Evolutionary conservation across 148 eudicot genomes (phyloP).

Genomic region (Cornus florida): DNA sequence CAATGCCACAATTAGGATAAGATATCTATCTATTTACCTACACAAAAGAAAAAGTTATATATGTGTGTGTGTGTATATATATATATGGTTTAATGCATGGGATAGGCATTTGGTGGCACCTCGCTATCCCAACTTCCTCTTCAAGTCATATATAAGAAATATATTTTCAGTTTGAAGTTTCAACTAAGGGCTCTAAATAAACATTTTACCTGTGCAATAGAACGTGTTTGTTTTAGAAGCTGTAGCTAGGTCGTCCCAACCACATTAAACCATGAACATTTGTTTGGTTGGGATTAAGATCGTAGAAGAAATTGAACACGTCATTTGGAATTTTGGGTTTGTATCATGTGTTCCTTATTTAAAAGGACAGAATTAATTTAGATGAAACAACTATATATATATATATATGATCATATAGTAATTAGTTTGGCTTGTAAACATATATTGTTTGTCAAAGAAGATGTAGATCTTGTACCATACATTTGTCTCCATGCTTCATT

Average conservation of each 20-base stretch:
- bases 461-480: neutral
- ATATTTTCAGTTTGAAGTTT: neutral
- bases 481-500: neutral
- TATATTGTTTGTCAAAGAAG: no score
- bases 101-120: constrained; percentile 27
- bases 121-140: constrained; percentile 20
- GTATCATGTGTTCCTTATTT: no score
- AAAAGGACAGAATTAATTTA: no score
- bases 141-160: neutral
- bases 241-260: constrained; percentile 21
- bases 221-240: neutral
- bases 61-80: no score
- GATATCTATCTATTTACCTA: no score
- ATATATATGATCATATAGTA: no score
- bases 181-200: neutral
- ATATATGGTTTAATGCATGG: neutral
- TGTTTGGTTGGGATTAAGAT: neutral
- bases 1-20: no score
- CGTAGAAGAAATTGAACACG: neutral
- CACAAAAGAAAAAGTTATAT: no score
- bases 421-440: no score
- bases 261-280: neutral
- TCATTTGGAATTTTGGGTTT: neutral
- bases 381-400: no score
- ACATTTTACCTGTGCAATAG: neutral